phyloP scores from a whole-genome alignment of 768 basidiomycete genomes.

The Tricholoma sp. region DNA sequence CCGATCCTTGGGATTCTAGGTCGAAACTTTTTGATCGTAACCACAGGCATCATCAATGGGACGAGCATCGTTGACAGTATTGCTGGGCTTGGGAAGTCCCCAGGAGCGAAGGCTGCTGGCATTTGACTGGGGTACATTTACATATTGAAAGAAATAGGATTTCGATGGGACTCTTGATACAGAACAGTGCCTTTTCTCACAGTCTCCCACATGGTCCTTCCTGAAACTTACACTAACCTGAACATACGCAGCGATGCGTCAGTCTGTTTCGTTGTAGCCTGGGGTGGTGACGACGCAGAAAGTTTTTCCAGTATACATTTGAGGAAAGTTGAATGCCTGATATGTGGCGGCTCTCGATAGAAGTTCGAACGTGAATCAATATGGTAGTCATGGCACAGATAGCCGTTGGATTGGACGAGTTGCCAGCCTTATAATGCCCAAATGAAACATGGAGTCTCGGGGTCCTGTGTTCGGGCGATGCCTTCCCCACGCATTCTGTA shows the following conservation, averaged over 20 bases:
- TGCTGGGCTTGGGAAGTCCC: slow-evolving; percentile 34
- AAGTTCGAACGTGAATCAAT: neutral
- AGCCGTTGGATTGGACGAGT: neutral
- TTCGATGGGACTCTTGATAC: slow-evolving; percentile 6
- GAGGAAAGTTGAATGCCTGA: slow-evolving; percentile 14
- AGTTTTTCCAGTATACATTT: slow-evolving; percentile 9
- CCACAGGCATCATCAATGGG: slow-evolving; percentile 88
- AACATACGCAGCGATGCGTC: slow-evolving; percentile 40
- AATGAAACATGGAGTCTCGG: neutral
- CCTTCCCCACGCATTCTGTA: neutral
- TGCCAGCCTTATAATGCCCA: neutral
- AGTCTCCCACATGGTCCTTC: slow-evolving; percentile 20
- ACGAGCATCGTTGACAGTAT: slow-evolving; percentile 65
- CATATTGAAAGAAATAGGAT: neutral
- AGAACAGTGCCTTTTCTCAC: slow-evolving; percentile 16
- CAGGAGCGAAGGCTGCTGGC: slow-evolving; percentile 37
- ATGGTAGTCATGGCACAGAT: neutral
- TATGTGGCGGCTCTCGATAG: neutral
- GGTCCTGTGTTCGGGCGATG: neutral
- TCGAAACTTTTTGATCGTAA: slow-evolving; percentile 83
- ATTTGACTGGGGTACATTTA: slow-evolving; percentile 23
- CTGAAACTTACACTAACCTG: slow-evolving; percentile 1
- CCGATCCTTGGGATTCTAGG: slow-evolving; percentile 39
- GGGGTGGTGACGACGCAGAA: slow-evolving; percentile 18
- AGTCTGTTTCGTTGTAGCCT: slow-evolving; percentile 32